Percentiles rank a stretch among this genome's conserved stretches.
Conservation (phyloP, 1,284 basidiomycete species). For the Marasmius sp. region DNA sequence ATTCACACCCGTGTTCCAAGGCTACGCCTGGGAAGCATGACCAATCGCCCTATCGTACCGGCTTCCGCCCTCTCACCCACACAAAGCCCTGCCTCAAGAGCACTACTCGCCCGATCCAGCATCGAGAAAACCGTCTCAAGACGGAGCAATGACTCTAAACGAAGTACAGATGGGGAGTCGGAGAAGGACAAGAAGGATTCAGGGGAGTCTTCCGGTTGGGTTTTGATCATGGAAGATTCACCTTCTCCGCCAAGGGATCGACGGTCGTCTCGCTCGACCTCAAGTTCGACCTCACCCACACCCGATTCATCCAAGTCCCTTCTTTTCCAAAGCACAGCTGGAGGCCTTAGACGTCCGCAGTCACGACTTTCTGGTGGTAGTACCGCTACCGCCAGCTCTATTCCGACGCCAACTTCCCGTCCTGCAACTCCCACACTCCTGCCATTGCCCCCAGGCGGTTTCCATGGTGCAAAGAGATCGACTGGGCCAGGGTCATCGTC, state of each 20-base stretch:
- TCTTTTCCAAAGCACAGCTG: slow-evolving; percentile 39
- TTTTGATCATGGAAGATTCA: slow-evolving; percentile 80
- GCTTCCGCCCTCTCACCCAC: slow-evolving; percentile 32
- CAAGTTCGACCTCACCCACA: slow-evolving; percentile 34
- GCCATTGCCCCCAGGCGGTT: slow-evolving; percentile 56
- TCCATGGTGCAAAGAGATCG: slow-evolving; percentile 59
- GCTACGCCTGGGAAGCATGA: slow-evolving; percentile 73
- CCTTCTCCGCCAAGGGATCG: slow-evolving; percentile 62
- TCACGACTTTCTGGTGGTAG: slow-evolving; percentile 69
- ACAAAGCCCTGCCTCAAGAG: slow-evolving; percentile 28
- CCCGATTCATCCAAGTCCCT: slow-evolving; percentile 31
- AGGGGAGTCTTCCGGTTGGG: slow-evolving; percentile 72
- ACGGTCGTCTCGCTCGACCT: slow-evolving; percentile 42
- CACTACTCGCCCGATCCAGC: slow-evolving; percentile 35
- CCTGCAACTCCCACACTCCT: slow-evolving; percentile 75
- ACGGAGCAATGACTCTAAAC: slow-evolving; percentile 40
- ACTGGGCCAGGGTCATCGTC: slow-evolving; percentile 45
- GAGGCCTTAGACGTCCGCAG: slow-evolving; percentile 56
- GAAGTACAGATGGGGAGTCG: slow-evolving; percentile 40
- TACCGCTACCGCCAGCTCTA: slow-evolving; percentile 58
- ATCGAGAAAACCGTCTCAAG: slow-evolving; percentile 38
- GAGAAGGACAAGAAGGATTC: slow-evolving; percentile 41
- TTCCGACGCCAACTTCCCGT: slow-evolving; percentile 67
- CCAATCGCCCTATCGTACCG: slow-evolving; percentile 43
- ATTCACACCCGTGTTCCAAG: slow-evolving; percentile 82